Evolutionary conservation across 176 grass and related monocot genomes (phyloP).

Genomic region (Carex cristatella): DNA sequence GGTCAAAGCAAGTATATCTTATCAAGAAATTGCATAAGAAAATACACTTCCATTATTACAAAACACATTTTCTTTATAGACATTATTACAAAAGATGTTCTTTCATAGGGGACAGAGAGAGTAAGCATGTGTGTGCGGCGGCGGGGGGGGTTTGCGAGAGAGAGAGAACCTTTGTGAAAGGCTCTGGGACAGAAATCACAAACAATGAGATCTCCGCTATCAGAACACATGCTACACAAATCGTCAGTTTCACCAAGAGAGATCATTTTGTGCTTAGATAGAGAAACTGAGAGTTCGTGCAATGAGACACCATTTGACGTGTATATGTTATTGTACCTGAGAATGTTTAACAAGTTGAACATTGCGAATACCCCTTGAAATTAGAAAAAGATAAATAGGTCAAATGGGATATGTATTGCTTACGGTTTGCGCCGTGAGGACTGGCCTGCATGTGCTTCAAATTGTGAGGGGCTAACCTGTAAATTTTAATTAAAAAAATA

Average conservation of each 20-base stretch:
- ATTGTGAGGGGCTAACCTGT: slow-evolving; percentile 94
- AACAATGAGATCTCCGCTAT: slow-evolving; percentile 83
- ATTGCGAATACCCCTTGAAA: slow-evolving; percentile 15
- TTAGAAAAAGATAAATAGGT: not conserved
- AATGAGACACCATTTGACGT: slow-evolving; percentile 95
- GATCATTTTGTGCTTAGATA: slow-evolving; percentile 57
- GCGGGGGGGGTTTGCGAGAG: not conserved
- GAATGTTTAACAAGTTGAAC: slow-evolving; percentile 16
- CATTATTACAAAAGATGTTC: not conserved
- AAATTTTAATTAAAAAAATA: slow-evolving; percentile 14
- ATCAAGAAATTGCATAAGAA: not conserved
- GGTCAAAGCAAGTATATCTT: not conserved
- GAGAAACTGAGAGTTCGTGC: slow-evolving; percentile 88
- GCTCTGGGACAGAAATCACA: slow-evolving; percentile 91
- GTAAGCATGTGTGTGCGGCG: too few species aligned
- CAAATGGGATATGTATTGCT: slow-evolving; percentile 12
- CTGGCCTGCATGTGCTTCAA: slow-evolving; percentile 93
- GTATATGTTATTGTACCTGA: slow-evolving; percentile 99
- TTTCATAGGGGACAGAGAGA: not conserved
- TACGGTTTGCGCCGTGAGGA: slow-evolving; percentile 89
- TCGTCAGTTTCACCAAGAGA: slow-evolving; percentile 77
- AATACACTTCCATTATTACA: not conserved
- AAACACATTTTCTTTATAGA: not conserved
- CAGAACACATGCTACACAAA: slow-evolving; percentile 86
- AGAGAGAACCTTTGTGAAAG: slow-evolving; percentile 79